Base-by-base conservation (phyloP, 1,139 yeast genomes). In the Hansenula sp. region DNA sequence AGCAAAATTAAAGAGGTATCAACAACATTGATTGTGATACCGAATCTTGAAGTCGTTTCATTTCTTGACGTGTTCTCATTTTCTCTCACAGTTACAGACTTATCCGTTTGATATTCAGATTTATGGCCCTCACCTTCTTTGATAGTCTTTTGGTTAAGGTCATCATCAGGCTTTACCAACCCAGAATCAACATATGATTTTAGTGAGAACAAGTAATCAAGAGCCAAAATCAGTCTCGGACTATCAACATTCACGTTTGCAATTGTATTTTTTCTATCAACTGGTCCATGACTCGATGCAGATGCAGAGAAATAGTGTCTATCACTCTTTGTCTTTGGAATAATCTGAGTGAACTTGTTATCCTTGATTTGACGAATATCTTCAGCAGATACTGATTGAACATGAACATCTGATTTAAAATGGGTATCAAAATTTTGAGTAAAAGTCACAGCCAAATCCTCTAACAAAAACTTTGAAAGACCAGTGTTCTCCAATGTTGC, bases 171-270 rank as follows among this genome's bases (percentile, higher is more conserved):
- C 11, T 40, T 39, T 3, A 36, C 45, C 18, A 66, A 45, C 0
- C 79, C 80, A 44, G 65, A 66, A 48, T 73, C 79, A 19, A 70
- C 61, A 59, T 84, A 86, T 0, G 73, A 63, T 52, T 86, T 86
- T 48, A 92, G 58, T 1, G 92, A 90, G 62, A 89, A 77, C 33
- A 92, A 56, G 58, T 87, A 90, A 55, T 90, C 98, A 48, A 92
- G 66, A 0, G 97, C 97, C 37, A 92, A 62, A 38, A 92, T 81
- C 17, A 85, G 73, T 44, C 74, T 77, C 0, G 97, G 97, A 47
- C 82, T 84, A 49, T 89, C 95, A 12, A 90, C 74, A 0, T 88
- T 78, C 11, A 86, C 60, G 55, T 82, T 71, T 2, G 77, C 62
- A 32, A 82, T 75, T 6, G 77, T 67, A 30, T 71, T 64, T 43